Percentiles rank a stretch among this genome's conserved stretches.
Conservation (phyloP, 352 stramenopile genomes). For the Plasmopara viticola region DNA sequence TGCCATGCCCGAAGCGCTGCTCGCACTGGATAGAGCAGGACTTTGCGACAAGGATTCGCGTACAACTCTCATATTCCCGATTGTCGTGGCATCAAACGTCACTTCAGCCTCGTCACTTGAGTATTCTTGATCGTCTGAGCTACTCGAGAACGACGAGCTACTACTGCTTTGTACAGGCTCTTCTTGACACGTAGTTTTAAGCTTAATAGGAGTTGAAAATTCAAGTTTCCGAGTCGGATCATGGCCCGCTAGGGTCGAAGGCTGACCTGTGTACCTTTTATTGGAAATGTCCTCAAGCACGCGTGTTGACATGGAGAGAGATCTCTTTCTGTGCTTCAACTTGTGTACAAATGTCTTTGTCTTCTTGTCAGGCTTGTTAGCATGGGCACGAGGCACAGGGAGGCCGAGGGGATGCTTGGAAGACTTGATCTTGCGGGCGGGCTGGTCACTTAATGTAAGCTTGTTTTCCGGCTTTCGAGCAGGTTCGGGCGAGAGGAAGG, state of each 20-base stretch:
- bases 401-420: conserved; percentile 20
- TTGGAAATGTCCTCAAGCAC: conserved; percentile 44
- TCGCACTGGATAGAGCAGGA: conserved; percentile 33
- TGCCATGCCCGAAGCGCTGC: conserved; percentile 22
- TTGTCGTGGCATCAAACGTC: conserved; percentile 51
- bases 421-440: conserved; percentile 32
- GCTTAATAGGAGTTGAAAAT: conserved; percentile 40
- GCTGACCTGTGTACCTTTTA: conserved; percentile 2
- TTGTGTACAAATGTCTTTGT: conserved; percentile 21
- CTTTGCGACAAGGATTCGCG: conserved; percentile 41
- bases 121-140: conserved; percentile 22
- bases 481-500: conserved; percentile 40
- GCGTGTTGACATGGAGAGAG: conserved; percentile 10
- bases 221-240: conserved; percentile 39
- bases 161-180: conserved; percentile 15
- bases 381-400: not conserved
- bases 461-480: conserved; percentile 24
- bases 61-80: conserved; percentile 54
- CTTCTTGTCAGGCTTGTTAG: conserved; percentile 3
- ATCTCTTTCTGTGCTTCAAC: conserved; percentile 13
- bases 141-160: conserved; percentile 16
- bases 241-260: conserved; percentile 5
- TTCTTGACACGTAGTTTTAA: conserved; percentile 1
- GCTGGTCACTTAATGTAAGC: conserved; percentile 33
- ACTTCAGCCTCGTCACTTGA: conserved; percentile 61